A percentile compares a stretch with the other conserved stretches of the same genome.
phyloP scores from a whole-genome alignment of 805 yeast species.

The Cyberlindnera euphorbiiphila region DNA sequence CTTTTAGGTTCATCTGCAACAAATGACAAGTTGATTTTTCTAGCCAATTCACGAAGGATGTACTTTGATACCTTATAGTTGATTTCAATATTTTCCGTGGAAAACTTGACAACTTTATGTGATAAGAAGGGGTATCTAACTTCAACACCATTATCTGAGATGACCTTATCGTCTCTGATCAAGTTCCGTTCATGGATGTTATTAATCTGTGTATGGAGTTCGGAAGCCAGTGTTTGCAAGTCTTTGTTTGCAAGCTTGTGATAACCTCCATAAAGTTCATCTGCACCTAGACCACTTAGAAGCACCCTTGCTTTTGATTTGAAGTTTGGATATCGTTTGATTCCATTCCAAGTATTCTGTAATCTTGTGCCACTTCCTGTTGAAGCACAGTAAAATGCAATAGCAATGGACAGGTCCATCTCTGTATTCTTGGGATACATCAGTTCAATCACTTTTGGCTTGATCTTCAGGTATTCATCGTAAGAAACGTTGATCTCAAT shows the following conservation, averaged over 20 bases:
- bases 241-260: conserved; percentile 63
- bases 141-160: conserved; percentile 84
- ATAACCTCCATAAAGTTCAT: conserved; percentile 94
- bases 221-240: conserved; percentile 45
- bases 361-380: conserved; percentile 41
- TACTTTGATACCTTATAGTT: conserved; percentile 47
- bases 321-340: conserved; percentile 30
- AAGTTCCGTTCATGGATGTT: conserved; percentile 76
- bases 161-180: conserved; percentile 89
- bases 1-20: conserved; percentile 79
- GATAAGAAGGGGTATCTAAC: conserved; percentile 84
- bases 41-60: conserved; percentile 62
- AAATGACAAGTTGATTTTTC: conserved; percentile 41
- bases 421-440: conserved; percentile 87
- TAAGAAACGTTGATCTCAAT: conserved; percentile 74
- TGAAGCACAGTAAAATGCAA: conserved; percentile 92
- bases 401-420: conserved; percentile 93
- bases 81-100: conserved; percentile 46
- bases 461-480: conserved; percentile 52
- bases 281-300: conserved; percentile 94
- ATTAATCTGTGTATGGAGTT: conserved; percentile 65
- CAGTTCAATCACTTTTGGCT: conserved; percentile 50
- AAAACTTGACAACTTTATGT: conserved; percentile 49
- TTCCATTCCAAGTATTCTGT: conserved; percentile 1
- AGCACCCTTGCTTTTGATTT: conserved; percentile 61